These are phyloP conservation scores for Metroxylon sagu DNA, from an alignment of 176 grass and related monocot species.

Conservation along the genomic window DNA sequence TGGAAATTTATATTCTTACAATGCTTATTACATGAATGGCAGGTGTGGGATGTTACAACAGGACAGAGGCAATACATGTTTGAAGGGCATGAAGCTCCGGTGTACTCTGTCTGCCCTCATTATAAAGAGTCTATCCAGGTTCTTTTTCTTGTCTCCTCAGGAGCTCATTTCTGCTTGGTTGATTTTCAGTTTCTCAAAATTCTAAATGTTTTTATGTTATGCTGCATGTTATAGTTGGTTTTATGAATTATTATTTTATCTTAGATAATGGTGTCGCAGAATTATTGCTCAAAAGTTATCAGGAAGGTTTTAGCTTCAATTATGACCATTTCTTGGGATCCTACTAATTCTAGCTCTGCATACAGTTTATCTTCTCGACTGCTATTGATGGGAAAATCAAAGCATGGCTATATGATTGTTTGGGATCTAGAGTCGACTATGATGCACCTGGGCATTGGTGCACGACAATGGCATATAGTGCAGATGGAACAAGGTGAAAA, in stretches of 20 bases:
- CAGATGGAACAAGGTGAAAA: constrained; percentile 77
- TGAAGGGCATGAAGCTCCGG: constrained; percentile 95
- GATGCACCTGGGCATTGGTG: constrained; percentile 99
- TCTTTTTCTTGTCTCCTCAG: constrained; percentile 1
- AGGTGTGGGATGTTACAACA: constrained; percentile 97
- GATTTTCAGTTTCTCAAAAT: too few species aligned
- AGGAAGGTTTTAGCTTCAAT: not conserved
- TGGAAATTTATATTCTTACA: not conserved
- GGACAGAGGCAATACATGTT: constrained; percentile 96
- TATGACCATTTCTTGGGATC: not conserved
- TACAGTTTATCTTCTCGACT: constrained; percentile 98
- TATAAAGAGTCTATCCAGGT: constrained; percentile 99
- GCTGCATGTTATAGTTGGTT: too few species aligned
- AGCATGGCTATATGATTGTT: constrained; percentile 95
- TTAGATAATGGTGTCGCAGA: too few species aligned
- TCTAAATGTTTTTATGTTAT: too few species aligned
- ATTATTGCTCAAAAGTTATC: too few species aligned
- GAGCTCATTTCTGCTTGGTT: too few species aligned
- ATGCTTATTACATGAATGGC: constrained; percentile 20
- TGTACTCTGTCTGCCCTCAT: constrained; percentile 96
- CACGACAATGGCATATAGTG: constrained; percentile 93
- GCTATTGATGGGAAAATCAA: constrained; percentile 99
- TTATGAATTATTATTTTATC: too few species aligned
- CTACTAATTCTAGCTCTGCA: constrained; percentile 5
- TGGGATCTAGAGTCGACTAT: constrained; percentile 97